phyloP scores from a whole-genome alignment of 495 filamentous ascomycete species.

The Glarea lozoyensis region DNA sequence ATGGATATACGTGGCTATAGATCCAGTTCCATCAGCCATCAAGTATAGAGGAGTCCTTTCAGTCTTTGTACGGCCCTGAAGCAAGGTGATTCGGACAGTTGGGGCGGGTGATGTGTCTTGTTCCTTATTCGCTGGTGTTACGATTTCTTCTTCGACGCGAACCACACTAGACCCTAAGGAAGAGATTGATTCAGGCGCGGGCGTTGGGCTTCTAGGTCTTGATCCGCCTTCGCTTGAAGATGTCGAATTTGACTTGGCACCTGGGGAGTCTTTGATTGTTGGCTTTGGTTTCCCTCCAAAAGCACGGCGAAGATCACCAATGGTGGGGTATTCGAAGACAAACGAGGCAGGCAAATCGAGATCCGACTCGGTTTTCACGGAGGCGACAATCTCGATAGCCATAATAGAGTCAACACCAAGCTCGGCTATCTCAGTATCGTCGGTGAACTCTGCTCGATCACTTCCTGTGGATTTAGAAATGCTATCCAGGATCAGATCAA shows the following conservation, averaged over 20 bases:
- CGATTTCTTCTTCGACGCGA: neutral
- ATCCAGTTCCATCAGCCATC: constrained; percentile 69
- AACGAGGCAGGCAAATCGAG: constrained; percentile 34
- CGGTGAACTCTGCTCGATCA: too few relatives aligned
- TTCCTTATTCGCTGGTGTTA: too few relatives aligned
- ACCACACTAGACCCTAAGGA: too few relatives aligned
- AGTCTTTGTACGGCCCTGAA: neutral
- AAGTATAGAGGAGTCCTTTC: constrained; percentile 41
- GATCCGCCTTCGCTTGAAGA: neutral
- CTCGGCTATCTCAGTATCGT: constrained; percentile 39
- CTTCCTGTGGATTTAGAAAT: too few relatives aligned
- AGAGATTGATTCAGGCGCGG: neutral
- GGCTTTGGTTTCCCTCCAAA: constrained; percentile 46
- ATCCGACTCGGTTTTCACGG: constrained; percentile 46
- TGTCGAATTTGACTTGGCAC: neutral
- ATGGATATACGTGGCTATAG: constrained; percentile 48
- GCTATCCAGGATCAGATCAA: too few relatives aligned
- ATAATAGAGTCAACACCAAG: constrained; percentile 53
- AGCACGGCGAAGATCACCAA: constrained; percentile 42
- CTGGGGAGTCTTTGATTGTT: neutral
- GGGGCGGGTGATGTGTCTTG: too few relatives aligned
- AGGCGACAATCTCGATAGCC: constrained; percentile 42
- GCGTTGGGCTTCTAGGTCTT: neutral
- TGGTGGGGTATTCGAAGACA: constrained; percentile 17
- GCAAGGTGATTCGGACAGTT: too few relatives aligned